Evolutionary conservation across 1,284 basidiomycete species (phyloP).

Genomic region (Pterula multifida): DNA sequence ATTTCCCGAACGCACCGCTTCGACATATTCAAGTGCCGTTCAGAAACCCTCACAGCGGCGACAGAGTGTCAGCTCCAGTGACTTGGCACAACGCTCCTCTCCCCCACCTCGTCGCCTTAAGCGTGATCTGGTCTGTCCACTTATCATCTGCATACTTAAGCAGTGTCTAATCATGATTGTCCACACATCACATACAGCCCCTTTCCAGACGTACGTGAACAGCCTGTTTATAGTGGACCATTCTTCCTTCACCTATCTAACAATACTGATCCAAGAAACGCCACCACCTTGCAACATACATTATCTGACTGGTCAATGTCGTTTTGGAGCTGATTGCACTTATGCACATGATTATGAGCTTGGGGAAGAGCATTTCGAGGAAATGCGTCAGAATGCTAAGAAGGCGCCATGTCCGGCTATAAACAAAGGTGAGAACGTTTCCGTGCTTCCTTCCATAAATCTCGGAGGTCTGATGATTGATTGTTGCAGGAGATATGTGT

Average conservation of each 20-base stretch:
- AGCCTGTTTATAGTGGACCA: conserved; percentile 7
- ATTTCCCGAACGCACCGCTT: background rate
- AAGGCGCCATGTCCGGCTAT: conserved; percentile 44
- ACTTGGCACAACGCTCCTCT: background rate
- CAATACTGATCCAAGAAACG: conserved; percentile 26
- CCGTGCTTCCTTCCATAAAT: background rate
- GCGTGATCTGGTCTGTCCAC: conserved; percentile 30
- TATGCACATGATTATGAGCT: conserved; percentile 48
- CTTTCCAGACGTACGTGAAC: conserved; percentile 42
- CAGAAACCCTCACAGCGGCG: background rate
- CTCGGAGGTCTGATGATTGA: conserved; percentile 3
- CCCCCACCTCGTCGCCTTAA: conserved; percentile 23
- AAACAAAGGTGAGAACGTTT: conserved; percentile 30
- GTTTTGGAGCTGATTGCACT: conserved; percentile 39
- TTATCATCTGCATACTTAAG: conserved; percentile 7
- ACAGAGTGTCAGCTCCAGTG: background rate
- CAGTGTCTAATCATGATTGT: conserved; percentile 11
- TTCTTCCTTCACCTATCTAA: conserved; percentile 10
- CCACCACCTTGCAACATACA: conserved; percentile 53
- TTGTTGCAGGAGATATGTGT: conserved; percentile 35
- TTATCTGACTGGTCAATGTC: conserved; percentile 42
- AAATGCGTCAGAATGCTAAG: conserved; percentile 40
- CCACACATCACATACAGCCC: conserved; percentile 20
- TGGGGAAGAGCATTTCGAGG: conserved; percentile 34
- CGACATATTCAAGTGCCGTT: background rate